A percentile compares a stretch with the other conserved stretches of the same genome.
Evolutionary conservation across 495 filamentous ascomycete genomes (phyloP).

Genomic region (Neurospora sp.): DNA sequence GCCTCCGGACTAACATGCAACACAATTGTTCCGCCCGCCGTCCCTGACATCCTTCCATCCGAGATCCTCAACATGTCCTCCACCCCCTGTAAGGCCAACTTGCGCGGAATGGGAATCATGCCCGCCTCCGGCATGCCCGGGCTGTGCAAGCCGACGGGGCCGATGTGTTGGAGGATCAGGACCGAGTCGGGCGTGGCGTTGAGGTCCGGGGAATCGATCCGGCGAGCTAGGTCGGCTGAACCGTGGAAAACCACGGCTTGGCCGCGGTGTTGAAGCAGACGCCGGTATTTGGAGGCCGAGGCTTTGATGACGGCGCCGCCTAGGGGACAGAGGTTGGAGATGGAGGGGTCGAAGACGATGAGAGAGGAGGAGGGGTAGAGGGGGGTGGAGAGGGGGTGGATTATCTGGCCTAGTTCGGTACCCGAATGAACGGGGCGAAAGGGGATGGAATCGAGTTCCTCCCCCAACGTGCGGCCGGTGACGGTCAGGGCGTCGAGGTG

Average conservation of each 20-base stretch:
- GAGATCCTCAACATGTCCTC: slow-evolving; percentile 56
- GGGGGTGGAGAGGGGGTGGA: slow-evolving; percentile 42
- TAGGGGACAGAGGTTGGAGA: slow-evolving; percentile 34
- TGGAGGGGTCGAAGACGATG: slow-evolving; percentile 37
- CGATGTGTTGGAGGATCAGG: slow-evolving; percentile 50
- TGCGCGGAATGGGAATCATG: slow-evolving; percentile 53
- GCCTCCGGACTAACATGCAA: slow-evolving; percentile 57
- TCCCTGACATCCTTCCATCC: slow-evolving; percentile 60
- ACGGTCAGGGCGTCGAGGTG: slow-evolving; percentile 48
- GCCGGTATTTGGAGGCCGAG: slow-evolving; percentile 46
- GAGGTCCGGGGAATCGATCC: slow-evolving; percentile 48
- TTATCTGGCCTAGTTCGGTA: slow-evolving; percentile 22
- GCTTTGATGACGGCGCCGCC: slow-evolving; percentile 53
- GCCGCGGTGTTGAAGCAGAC: slow-evolving; percentile 42
- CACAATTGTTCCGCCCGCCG: slow-evolving; percentile 58
- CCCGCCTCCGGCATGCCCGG: slow-evolving; percentile 64
- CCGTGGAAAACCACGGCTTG: slow-evolving; percentile 50
- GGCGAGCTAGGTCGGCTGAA: slow-evolving; percentile 42
- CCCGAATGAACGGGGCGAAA: slow-evolving; percentile 30
- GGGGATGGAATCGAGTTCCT: slow-evolving; percentile 38
- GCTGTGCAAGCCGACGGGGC: slow-evolving; percentile 44
- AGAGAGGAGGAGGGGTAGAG: slow-evolving; percentile 47
- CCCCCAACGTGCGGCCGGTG: slow-evolving; percentile 48
- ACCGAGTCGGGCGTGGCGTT: slow-evolving; percentile 43
- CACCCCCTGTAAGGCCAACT: slow-evolving; percentile 47